These are phyloP conservation scores for Escovopsis weberi DNA, from an alignment of 2,329 filamentous ascomycete genomes.

Conservation along the genomic window DNA sequence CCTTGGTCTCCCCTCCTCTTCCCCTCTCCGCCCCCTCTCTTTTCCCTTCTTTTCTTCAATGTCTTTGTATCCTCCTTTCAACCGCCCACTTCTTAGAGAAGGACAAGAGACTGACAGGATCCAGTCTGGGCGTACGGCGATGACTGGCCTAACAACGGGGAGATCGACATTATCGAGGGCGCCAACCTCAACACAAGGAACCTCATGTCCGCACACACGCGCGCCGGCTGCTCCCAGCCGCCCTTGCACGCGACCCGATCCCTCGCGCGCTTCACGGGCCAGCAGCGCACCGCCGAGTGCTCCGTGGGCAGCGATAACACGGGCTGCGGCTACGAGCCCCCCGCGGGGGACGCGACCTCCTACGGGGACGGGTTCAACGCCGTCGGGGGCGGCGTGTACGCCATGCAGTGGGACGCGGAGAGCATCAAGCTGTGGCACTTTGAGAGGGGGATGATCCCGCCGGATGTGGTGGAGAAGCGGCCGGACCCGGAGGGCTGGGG, in stretches of 20 bases:
- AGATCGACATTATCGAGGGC: slow-evolving; percentile 59
- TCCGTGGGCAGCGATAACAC: slow-evolving; percentile 22
- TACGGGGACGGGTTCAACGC: slow-evolving; percentile 55
- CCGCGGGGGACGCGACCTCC: slow-evolving; percentile 25
- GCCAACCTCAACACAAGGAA: slow-evolving; percentile 47
- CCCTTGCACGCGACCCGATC: slow-evolving; percentile 3
- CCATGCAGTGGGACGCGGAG: slow-evolving; percentile 53
- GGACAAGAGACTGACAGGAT: slow-evolving; percentile 1
- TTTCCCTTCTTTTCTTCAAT: too few species aligned
- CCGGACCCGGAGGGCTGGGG: slow-evolving; percentile 58
- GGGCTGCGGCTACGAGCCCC: slow-evolving; percentile 30
- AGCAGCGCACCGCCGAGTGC: slow-evolving; percentile 19
- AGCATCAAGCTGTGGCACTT: slow-evolving; percentile 69
- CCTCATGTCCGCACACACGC: slow-evolving; percentile 47
- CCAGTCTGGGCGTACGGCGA: slow-evolving; percentile 38
- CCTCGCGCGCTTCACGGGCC: slow-evolving; percentile 13
- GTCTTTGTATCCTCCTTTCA: neutral
- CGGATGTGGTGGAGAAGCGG: slow-evolving; percentile 41
- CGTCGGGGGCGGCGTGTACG: slow-evolving; percentile 52
- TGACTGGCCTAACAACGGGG: slow-evolving; percentile 48
- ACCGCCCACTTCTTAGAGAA: neutral
- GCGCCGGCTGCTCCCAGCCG: slow-evolving; percentile 17
- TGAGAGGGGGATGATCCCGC: slow-evolving; percentile 46
- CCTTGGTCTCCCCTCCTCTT: neutral
- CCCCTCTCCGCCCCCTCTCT: neutral